These are phyloP conservation scores for Pseudocercospora cruenta DNA, from an alignment of 2,329 filamentous ascomycete genomes.

Conservation along the genomic window DNA sequence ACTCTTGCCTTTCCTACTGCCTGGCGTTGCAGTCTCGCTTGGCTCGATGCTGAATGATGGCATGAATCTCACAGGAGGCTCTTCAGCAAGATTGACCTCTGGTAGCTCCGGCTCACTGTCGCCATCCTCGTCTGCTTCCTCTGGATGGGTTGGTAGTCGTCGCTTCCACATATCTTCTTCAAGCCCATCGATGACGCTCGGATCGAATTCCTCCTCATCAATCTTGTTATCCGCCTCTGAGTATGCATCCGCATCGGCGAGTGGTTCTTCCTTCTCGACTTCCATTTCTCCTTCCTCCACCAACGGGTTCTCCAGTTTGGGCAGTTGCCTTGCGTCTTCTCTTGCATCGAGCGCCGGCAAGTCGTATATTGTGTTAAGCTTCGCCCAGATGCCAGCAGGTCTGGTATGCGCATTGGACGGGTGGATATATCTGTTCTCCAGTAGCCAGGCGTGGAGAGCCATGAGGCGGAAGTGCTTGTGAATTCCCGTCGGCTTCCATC, in stretches of 20 bases:
- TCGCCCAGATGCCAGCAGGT: conserved; percentile 89
- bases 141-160: conserved; percentile 32
- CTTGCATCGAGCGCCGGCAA: conserved; percentile 83
- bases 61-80: conserved; percentile 39
- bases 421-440: conserved; percentile 41
- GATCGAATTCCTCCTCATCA: conserved; percentile 46
- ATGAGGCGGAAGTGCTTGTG: conserved; percentile 95
- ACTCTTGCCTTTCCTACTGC: conserved; percentile 21
- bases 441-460: conserved; percentile 59
- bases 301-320: conserved; percentile 41
- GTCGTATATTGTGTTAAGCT: conserved; percentile 82
- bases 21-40: conserved; percentile 29
- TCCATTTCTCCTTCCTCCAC: conserved; percentile 41
- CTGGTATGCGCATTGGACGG: conserved; percentile 66
- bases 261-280: conserved; percentile 45
- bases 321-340: conserved; percentile 64
- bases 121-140: conserved; percentile 21
- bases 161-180: conserved; percentile 50
- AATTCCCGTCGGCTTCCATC: conserved; percentile 96
- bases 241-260: conserved; percentile 44
- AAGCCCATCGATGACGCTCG: conserved; percentile 45
- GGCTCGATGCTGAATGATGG: conserved; percentile 38
- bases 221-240: conserved; percentile 41
- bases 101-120: conserved; percentile 35
- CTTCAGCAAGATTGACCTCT: conserved; percentile 37